phyloP scores from a whole-genome alignment of 2,329 filamentous ascomycete species.

The Ascochyta lentis region DNA sequence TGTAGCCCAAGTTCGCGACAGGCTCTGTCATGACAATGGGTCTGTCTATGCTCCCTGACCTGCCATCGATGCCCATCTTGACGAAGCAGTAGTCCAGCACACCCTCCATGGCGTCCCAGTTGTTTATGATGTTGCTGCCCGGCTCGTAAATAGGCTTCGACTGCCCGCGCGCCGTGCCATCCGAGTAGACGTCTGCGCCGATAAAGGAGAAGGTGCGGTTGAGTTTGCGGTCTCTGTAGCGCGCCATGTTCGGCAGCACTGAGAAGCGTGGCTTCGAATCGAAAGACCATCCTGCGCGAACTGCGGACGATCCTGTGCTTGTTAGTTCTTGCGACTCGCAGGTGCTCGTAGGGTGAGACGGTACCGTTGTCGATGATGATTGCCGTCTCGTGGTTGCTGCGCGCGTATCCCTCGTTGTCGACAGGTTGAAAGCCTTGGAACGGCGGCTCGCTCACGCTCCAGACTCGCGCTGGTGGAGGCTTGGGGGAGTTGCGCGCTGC shows the following conservation, averaged over 20 bases:
- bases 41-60: slow-evolving; percentile 76
- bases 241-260: slow-evolving; percentile 89
- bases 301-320: slow-evolving; percentile 75
- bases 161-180: slow-evolving; percentile 90
- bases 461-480: slow-evolving; percentile 60
- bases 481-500: slow-evolving; percentile 60
- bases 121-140: slow-evolving; percentile 88
- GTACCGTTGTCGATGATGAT: slow-evolving; percentile 98
- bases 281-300: slow-evolving; percentile 96
- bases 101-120: slow-evolving; percentile 98
- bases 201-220: slow-evolving; percentile 92
- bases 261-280: slow-evolving; percentile 80
- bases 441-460: slow-evolving; percentile 63
- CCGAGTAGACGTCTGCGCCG: slow-evolving; percentile 90
- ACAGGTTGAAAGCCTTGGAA: slow-evolving; percentile 66
- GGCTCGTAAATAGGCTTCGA: slow-evolving; percentile 90
- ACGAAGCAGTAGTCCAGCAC: slow-evolving; percentile 93
- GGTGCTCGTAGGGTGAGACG: neutral
- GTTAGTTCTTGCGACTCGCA: slow-evolving; percentile 21
- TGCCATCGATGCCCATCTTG: slow-evolving; percentile 84
- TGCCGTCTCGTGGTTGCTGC: slow-evolving; percentile 68
- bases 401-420: slow-evolving; percentile 72
- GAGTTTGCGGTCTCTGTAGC: slow-evolving; percentile 92
- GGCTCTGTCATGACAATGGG: slow-evolving; percentile 96
- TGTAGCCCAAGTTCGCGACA: slow-evolving; percentile 87